phyloP scores from a whole-genome alignment of 148 eudicot species.

The Cornus kousa region DNA sequence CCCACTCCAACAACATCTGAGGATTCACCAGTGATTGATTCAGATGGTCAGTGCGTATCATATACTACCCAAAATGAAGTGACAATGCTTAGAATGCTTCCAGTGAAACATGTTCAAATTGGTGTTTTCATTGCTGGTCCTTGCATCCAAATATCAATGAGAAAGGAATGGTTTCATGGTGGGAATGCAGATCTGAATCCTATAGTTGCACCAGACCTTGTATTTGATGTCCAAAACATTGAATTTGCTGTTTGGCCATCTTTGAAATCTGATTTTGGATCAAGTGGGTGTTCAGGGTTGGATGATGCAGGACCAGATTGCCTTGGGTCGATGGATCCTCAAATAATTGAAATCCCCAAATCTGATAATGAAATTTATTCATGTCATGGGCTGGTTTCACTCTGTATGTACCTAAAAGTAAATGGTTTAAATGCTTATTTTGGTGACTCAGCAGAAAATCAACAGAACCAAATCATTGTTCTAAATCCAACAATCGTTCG shows the following conservation, averaged over 20 bases:
- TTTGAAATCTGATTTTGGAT: constrained; percentile 29
- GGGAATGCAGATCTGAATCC: constrained; percentile 18
- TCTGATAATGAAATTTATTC: constrained; percentile 35
- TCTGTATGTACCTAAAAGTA: constrained; percentile 34
- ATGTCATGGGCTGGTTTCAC: constrained; percentile 43
- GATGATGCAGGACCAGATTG: constrained; percentile 28
- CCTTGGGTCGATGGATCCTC: constrained; percentile 33
- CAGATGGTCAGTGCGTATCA: constrained; percentile 26
- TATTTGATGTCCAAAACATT: constrained; percentile 41
- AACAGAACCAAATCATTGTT: constrained; percentile 30
- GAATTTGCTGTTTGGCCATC: constrained; percentile 65
- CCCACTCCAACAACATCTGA: constrained; percentile 27
- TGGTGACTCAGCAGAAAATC: constrained; percentile 39
- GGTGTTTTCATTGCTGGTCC: constrained; percentile 70
- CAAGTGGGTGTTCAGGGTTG: constrained; percentile 29
- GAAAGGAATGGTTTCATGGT: constrained; percentile 33
- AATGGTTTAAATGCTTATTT: constrained; percentile 64
- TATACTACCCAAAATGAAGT: constrained; percentile 34
- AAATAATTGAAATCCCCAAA: constrained; percentile 20
- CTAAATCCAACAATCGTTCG: constrained; percentile 48
- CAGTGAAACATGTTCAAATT: constrained; percentile 53
- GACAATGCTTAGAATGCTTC: constrained; percentile 48
- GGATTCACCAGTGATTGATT: constrained; percentile 16
- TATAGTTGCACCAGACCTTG: constrained; percentile 29
- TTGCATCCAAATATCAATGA: constrained; percentile 42